Conservation (phyloP, 345 rosid genomes). For the Eucalyptus albens region DNA sequence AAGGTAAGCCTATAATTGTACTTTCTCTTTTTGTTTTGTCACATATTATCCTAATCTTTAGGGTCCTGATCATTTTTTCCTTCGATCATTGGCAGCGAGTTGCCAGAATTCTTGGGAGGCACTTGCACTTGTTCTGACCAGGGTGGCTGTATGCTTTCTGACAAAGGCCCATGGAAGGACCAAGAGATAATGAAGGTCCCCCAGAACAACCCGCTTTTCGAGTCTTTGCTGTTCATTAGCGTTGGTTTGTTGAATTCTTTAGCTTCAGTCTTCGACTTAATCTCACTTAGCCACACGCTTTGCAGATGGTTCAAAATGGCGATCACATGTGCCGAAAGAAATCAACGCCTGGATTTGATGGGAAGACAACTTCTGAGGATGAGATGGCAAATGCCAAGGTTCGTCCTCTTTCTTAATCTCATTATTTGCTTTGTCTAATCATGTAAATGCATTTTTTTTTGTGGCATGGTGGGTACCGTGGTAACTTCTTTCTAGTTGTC, state of each 20-base stretch:
- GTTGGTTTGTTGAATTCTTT: not conserved
- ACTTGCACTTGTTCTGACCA: constrained; percentile 73
- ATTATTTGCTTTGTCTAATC: not conserved
- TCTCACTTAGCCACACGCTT: not conserved
- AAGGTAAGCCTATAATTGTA: constrained; percentile 14
- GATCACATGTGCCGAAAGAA: constrained; percentile 50
- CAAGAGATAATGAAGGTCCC: constrained; percentile 60
- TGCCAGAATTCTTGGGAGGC: constrained; percentile 91
- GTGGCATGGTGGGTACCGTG: not conserved
- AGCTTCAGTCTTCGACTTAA: not conserved
- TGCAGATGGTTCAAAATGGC: constrained; percentile 68
- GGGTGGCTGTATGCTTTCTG: constrained; percentile 90
- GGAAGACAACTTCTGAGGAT: constrained; percentile 39
- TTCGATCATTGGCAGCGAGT: constrained; percentile 32
- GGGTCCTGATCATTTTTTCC: not conserved
- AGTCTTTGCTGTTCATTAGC: not conserved
- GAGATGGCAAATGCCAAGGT: constrained; percentile 29
- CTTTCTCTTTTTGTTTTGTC: not conserved
- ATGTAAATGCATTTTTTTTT: not conserved
- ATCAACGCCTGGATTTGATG: constrained; percentile 11
- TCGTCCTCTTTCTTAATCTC: not conserved
- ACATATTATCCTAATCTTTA: not conserved
- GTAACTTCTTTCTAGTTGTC: not conserved
- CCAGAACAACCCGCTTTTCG: not conserved
- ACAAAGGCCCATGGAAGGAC: constrained; percentile 95